Conservation (phyloP, 2,329 filamentous ascomycete genomes). For the Alternaria ethzedia region DNA sequence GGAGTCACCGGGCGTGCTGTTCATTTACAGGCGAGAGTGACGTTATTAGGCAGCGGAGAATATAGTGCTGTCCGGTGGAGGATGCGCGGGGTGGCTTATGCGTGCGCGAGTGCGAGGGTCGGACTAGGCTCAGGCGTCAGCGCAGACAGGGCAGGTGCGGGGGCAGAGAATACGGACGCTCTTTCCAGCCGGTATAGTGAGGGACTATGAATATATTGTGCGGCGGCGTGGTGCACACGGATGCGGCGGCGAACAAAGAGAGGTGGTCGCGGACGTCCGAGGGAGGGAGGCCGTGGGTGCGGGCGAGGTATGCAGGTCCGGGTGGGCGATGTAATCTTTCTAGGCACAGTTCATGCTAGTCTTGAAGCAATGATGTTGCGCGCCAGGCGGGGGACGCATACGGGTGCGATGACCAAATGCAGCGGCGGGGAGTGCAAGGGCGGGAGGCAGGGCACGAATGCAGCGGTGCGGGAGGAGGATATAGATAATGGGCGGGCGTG, state of each 20-base stretch:
- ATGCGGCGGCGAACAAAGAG: conserved; percentile 33
- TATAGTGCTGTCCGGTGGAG: conserved; percentile 6
- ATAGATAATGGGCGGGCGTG: conserved; percentile 2
- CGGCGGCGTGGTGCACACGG: conserved; percentile 35
- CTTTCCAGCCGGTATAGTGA: conserved; percentile 18
- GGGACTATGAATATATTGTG: conserved; percentile 26
- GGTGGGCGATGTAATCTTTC: conserved; percentile 9
- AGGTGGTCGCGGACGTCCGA: conserved; percentile 12
- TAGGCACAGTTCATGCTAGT: conserved; percentile 48
- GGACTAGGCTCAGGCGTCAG: conserved; percentile 46
- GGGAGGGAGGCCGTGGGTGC: conserved; percentile 30
- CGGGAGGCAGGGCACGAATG: conserved; percentile 13
- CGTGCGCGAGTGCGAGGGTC: conserved; percentile 24
- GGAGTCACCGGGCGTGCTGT: conserved; percentile 19
- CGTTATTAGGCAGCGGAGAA: conserved; percentile 8
- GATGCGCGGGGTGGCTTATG: conserved; percentile 34
- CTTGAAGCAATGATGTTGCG: conserved; percentile 48
- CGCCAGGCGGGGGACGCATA: conserved; percentile 50
- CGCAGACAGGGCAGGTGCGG: conserved; percentile 24
- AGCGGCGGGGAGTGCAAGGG: conserved; percentile 43
- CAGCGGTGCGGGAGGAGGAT: neutral
- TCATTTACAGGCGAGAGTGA: conserved; percentile 21
- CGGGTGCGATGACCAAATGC: conserved; percentile 33
- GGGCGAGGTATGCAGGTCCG: neutral
- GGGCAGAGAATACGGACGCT: conserved; percentile 23